Evolutionary conservation across 768 basidiomycete species (phyloP).

Genomic region (Tricholoma hemisulphureum): DNA sequence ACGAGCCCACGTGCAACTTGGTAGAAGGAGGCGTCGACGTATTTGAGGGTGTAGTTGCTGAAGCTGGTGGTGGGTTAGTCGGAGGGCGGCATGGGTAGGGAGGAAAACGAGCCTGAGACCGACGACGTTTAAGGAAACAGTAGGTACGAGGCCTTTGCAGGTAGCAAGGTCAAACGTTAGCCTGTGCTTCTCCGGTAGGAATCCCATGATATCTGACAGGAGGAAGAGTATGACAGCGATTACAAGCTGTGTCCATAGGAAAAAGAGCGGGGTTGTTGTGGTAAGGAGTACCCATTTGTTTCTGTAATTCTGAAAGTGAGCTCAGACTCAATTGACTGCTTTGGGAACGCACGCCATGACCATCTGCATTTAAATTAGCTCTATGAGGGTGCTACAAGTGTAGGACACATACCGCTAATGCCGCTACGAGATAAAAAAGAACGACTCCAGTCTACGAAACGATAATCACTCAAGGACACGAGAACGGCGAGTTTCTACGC

Average conservation of each 20-base stretch:
- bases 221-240: constrained; percentile 80
- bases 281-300: constrained; percentile 90
- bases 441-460: constrained; percentile 64
- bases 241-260: constrained; percentile 75
- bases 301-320: constrained; percentile 34
- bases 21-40: constrained; percentile 93
- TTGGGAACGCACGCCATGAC: constrained; percentile 70
- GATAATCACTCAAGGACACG: not conserved
- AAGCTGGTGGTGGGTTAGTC: constrained; percentile 45
- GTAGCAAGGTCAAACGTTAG: constrained; percentile 62
- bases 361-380: constrained; percentile 52
- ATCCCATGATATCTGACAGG: constrained; percentile 54
- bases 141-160: constrained; percentile 71
- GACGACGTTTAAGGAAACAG: constrained; percentile 74
- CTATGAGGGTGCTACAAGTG: not conserved
- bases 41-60: constrained; percentile 90
- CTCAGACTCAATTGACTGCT: constrained; percentile 1
- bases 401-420: constrained; percentile 66
- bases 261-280: constrained; percentile 78
- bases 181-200: constrained; percentile 57
- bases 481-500: not conserved
- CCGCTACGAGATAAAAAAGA: constrained; percentile 85
- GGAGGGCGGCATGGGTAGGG: not conserved
- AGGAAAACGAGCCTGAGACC: constrained; percentile 66
- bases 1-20: constrained; percentile 94